phyloP scores from a whole-genome alignment of 441 rosid species.

The Erodium trifolium region DNA sequence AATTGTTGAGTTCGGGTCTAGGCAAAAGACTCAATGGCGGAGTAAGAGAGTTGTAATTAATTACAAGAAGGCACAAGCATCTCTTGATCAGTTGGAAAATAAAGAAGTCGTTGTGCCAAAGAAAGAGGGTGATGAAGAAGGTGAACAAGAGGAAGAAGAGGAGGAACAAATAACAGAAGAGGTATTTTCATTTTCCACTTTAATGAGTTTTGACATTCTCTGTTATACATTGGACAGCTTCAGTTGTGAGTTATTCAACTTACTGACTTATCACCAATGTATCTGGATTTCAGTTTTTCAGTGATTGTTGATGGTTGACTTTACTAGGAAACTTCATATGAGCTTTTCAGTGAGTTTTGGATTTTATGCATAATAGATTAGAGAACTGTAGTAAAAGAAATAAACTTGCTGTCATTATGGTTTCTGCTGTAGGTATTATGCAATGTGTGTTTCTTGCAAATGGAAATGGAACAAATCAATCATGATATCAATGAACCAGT shows the following conservation, averaged over 20 bases:
- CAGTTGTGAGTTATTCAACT: too few relatives aligned
- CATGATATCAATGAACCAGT: neutral
- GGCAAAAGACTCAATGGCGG: conserved; percentile 80
- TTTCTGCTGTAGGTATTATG: neutral
- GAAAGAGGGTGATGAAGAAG: conserved; percentile 47
- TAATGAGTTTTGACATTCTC: neutral
- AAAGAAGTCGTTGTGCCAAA: conserved; percentile 55
- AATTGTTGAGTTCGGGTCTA: conserved; percentile 73
- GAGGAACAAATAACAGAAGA: conserved; percentile 73
- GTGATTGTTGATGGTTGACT: neutral
- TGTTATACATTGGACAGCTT: too few relatives aligned
- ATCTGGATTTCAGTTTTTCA: conserved; percentile 5
- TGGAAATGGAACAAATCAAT: neutral
- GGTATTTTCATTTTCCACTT: conserved; percentile 26
- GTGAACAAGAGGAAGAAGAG: conserved; percentile 48
- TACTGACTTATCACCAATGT: neutral
- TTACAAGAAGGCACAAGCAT: conserved; percentile 69
- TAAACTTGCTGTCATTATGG: neutral
- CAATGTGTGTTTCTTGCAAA: neutral
- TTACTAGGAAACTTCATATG: neutral
- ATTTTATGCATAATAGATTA: neutral
- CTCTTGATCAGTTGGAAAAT: conserved; percentile 87
- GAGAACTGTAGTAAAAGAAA: neutral
- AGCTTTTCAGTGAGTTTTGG: neutral
- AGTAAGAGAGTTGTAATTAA: conserved; percentile 54